Evolutionary conservation across 2,329 filamentous ascomycete species (phyloP).

Genomic region (Apiospora pterosperma): DNA sequence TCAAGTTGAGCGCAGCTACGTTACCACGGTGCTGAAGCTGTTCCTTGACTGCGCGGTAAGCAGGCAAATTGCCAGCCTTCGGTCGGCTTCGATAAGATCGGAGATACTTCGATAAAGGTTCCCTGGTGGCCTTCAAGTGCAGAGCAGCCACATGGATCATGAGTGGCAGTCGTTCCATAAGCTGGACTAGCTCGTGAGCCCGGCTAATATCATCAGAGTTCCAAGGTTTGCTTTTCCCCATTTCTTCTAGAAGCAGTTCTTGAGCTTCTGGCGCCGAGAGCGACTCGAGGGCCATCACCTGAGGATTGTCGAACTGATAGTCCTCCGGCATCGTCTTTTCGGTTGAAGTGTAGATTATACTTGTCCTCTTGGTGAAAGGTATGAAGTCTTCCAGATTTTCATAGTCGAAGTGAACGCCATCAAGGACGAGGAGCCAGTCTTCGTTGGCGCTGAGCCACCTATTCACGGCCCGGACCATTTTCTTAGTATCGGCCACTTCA

Average conservation of each 20-base stretch:
- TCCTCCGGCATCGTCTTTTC: slow-evolving; percentile 54
- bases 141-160: slow-evolving; percentile 66
- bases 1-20: slow-evolving; percentile 58
- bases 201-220: slow-evolving; percentile 51
- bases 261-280: slow-evolving; percentile 56
- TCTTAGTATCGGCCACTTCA: slow-evolving; percentile 38
- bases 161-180: slow-evolving; percentile 63
- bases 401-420: slow-evolving; percentile 61
- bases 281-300: slow-evolving; percentile 51
- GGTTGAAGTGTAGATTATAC: slow-evolving; percentile 66
- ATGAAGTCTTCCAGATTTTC: slow-evolving; percentile 58
- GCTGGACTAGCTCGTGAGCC: slow-evolving; percentile 58
- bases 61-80: slow-evolving; percentile 46
- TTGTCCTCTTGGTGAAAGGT: slow-evolving; percentile 60
- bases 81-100: slow-evolving; percentile 53
- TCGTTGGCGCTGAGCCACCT: slow-evolving; percentile 58
- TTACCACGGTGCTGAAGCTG: slow-evolving; percentile 45
- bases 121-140: slow-evolving; percentile 56
- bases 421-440: slow-evolving; percentile 66
- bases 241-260: slow-evolving; percentile 58
- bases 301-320: slow-evolving; percentile 57
- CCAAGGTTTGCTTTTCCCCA: slow-evolving; percentile 54
- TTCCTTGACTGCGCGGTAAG: slow-evolving; percentile 45
- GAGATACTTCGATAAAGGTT: slow-evolving; percentile 60
- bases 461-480: slow-evolving; percentile 55